Percentiles rank a stretch among this genome's conserved stretches.
These are phyloP conservation scores for Penicillium sumatraense DNA, from an alignment of 2,329 filamentous ascomycete genomes.

Conservation along the genomic window DNA sequence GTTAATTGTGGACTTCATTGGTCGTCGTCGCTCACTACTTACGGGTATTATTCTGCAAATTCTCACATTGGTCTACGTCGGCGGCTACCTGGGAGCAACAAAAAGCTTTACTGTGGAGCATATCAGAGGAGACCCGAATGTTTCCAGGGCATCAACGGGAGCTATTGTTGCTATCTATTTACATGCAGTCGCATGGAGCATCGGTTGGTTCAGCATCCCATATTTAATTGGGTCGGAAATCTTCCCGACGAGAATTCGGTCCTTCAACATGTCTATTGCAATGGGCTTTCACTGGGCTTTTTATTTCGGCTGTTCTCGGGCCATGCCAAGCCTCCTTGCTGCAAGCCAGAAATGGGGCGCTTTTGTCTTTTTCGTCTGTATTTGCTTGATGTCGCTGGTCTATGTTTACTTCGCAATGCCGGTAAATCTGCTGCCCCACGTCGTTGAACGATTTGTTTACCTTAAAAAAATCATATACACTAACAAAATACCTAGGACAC, in stretches of 20 bases:
- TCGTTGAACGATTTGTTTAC: not conserved
- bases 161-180: conserved; percentile 53
- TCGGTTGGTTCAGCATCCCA: conserved; percentile 46
- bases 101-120: conserved; percentile 12
- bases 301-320: conserved; percentile 36
- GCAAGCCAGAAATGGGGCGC: conserved; percentile 28
- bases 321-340: conserved; percentile 26
- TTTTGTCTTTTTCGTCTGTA: conserved; percentile 26
- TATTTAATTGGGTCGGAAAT: conserved; percentile 53
- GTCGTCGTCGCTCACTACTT: conserved; percentile 44
- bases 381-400: conserved; percentile 23
- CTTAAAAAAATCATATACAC: not conserved
- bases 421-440: not conserved
- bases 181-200: conserved; percentile 52
- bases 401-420: conserved; percentile 24
- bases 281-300: conserved; percentile 52
- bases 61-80: conserved; percentile 49
- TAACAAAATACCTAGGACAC: not conserved
- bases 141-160: conserved; percentile 38
- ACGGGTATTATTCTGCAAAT: conserved; percentile 44
- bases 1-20: conserved; percentile 52
- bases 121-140: conserved; percentile 26
- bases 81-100: conserved; percentile 44
- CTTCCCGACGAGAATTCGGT: conserved; percentile 53
- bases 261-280: conserved; percentile 47